Base-by-base conservation (phyloP, 1,139 yeast genomes). In the Blastobotrys proliferans region DNA sequence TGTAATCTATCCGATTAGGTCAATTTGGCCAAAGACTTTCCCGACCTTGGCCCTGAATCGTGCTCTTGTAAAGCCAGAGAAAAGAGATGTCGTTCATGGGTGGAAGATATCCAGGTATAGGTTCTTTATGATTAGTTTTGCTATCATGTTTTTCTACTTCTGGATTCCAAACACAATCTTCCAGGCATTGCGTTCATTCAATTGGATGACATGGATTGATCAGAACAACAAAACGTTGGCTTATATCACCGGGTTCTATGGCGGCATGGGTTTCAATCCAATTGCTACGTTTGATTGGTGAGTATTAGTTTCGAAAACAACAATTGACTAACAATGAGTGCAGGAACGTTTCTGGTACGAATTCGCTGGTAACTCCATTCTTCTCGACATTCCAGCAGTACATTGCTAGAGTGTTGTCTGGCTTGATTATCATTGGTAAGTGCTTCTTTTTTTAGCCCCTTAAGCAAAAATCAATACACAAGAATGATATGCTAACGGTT, bases 131-230 rank as follows among this genome's bases (percentile, higher is more conserved):
- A 46, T 65, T 19, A 49, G 60, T 3, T 63, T 70, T 39, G 49
- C 44, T 6, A 57, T 56, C 16, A 69, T 74, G 51, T 77, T 77
- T 51, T 40, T 67, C 17, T 79, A 75, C 63, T 74, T 66, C 54
- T 79, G 83, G 81, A 43, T 79, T 30, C 84, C 84, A 8, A 64
- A 68, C 46, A 74, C 69, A 49, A 52, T 77, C 6, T 75, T 77
- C 56, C 57, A 58, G 30, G 79, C 77, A 0, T 56, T 76, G n/a
- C 67, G 76, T 11, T 67, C 75, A 1, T 77, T 79, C 63, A 75
- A 74, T 55, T 79, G 83, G 83, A 69, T 74, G 58, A 70, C 79
- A 3, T 79, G 84, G 84, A 76, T 78, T 43, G 62, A 67, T 5
- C 83, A 82, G 10, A 54, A 70, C 27, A 78, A 77, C 55, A 65